Evolutionary conservation across 1,139 yeast genomes (phyloP).

Genomic region (Yamadazyma jaroonii): DNA sequence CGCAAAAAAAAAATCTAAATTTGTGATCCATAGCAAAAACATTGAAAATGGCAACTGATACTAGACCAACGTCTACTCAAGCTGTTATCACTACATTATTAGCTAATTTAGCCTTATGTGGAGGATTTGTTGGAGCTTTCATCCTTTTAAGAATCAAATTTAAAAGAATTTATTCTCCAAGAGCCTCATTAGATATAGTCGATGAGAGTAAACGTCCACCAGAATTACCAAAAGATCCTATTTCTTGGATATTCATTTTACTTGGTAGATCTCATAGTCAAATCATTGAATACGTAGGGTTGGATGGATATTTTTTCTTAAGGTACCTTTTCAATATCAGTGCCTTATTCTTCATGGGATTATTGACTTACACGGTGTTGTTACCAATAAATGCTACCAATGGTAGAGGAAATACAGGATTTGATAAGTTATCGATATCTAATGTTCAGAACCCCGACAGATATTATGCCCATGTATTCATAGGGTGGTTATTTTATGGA

Average conservation of each 20-base stretch:
- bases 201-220: slow-evolving; percentile 62
- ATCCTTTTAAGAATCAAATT: slow-evolving; percentile 52
- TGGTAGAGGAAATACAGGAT: slow-evolving; percentile 56
- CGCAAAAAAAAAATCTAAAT: background rate
- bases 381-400: slow-evolving; percentile 65
- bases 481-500: slow-evolving; percentile 80
- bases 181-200: slow-evolving; percentile 55
- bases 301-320: slow-evolving; percentile 71
- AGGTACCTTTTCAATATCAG: slow-evolving; percentile 53
- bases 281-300: slow-evolving; percentile 67
- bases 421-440: slow-evolving; percentile 76
- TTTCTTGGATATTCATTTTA: slow-evolving; percentile 59
- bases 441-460: slow-evolving; percentile 58
- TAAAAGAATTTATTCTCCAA: slow-evolving; percentile 67
- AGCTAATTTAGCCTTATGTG: slow-evolving; percentile 53
- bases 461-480: slow-evolving; percentile 82
- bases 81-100: slow-evolving; percentile 61
- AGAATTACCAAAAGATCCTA: slow-evolving; percentile 59
- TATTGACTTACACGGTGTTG: slow-evolving; percentile 51
- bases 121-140: slow-evolving; percentile 52
- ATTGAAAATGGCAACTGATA: slow-evolving; percentile 11
- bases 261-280: slow-evolving; percentile 62
- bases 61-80: slow-evolving; percentile 54
- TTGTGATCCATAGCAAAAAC: slow-evolving; percentile 1
- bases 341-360: slow-evolving; percentile 36